A percentile compares a stretch with the other conserved stretches of the same genome.
Evolutionary conservation across 2,329 filamentous ascomycete genomes (phyloP).

Genomic region (Trichoderma afroharzianum): DNA sequence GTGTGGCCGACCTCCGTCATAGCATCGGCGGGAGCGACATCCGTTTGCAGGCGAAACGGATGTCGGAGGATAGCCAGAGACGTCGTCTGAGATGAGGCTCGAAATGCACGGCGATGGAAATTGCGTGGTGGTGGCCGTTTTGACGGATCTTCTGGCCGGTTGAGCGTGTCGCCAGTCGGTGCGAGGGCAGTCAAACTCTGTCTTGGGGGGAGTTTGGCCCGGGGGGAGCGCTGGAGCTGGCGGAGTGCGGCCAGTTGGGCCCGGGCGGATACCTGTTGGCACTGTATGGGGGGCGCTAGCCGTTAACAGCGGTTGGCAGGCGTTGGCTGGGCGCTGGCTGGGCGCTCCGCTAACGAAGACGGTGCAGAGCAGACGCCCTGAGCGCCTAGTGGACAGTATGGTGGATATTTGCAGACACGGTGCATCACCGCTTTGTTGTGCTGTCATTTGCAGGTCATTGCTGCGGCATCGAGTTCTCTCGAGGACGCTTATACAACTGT

Average conservation of each 20-base stretch:
- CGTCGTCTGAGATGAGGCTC: conserved; percentile 30
- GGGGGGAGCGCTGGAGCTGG: conserved; percentile 15
- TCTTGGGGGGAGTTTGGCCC: conserved; percentile 22
- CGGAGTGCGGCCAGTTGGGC: neutral
- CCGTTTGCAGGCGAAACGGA: conserved; percentile 64
- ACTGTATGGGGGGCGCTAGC: conserved; percentile 11
- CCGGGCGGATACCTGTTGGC: neutral
- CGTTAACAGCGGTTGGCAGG: conserved; percentile 14
- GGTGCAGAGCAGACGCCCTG: neutral
- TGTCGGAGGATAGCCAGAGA: conserved; percentile 32
- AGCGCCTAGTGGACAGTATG: neutral
- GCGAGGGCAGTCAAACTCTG: conserved; percentile 34
- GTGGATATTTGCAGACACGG: neutral
- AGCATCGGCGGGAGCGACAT: conserved; percentile 66
- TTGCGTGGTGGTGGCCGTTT: conserved; percentile 26
- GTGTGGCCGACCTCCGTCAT: conserved; percentile 67
- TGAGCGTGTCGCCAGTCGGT: conserved; percentile 30
- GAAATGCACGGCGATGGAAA: conserved; percentile 31
- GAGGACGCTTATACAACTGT: neutral
- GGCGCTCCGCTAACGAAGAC: conserved; percentile 3
- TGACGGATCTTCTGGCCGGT: conserved; percentile 30
- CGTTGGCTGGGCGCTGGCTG: neutral
- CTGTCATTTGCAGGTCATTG: neutral
- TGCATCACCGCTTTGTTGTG: conserved; percentile 8
- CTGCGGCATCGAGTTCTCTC: neutral